These are phyloP conservation scores for Aspergillus versicolor DNA, from an alignment of 2,329 filamentous ascomycete species.

Conservation along the genomic window DNA sequence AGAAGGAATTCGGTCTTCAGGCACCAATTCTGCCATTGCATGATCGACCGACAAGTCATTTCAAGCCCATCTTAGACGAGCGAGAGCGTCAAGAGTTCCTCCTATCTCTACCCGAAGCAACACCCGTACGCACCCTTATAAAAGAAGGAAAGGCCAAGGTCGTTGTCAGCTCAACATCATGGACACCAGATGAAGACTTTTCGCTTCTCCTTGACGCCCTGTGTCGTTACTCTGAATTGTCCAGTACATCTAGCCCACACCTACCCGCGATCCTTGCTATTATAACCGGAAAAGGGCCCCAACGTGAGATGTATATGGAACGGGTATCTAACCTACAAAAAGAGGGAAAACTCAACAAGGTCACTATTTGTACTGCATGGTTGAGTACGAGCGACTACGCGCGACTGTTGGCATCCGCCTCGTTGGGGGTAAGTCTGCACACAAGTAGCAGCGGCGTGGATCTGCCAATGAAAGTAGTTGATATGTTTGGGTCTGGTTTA, in stretches of 20 bases:
- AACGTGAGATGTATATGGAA: constrained; percentile 71
- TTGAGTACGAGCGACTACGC: constrained; percentile 83
- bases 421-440: constrained; percentile 87
- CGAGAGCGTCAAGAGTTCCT: constrained; percentile 61
- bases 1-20: constrained; percentile 63
- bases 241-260: constrained; percentile 43
- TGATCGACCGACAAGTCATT: constrained; percentile 80
- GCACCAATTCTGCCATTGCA: constrained; percentile 71
- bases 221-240: constrained; percentile 64
- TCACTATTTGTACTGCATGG: constrained; percentile 79
- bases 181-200: constrained; percentile 97
- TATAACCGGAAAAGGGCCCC: constrained; percentile 91
- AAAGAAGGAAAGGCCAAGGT: constrained; percentile 61
- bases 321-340: constrained; percentile 62
- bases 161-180: constrained; percentile 90
- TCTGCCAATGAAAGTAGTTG: constrained; percentile 97
- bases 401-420: constrained; percentile 75
- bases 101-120: constrained; percentile 63
- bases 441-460: constrained; percentile 93
- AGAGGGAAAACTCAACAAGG: constrained; percentile 63
- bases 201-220: constrained; percentile 80
- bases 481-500: constrained; percentile 95
- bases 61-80: constrained; percentile 64
- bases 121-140: constrained; percentile 59
- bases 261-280: constrained; percentile 75